Evolutionary conservation across 805 yeast genomes (phyloP).

Genomic region (Pichia thaimueangensis): DNA sequence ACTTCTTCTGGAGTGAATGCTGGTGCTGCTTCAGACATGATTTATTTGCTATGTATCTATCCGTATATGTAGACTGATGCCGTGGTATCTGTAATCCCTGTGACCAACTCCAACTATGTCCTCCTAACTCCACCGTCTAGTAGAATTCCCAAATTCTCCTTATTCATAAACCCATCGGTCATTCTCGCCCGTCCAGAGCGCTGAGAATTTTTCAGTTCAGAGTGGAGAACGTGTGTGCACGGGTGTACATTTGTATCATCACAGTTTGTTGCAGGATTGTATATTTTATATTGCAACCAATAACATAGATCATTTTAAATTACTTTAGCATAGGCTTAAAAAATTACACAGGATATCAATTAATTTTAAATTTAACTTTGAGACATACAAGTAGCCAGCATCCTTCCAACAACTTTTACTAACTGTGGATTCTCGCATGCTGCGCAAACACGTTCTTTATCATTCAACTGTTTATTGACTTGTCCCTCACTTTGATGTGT

Average conservation of each 20-base stretch:
- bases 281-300: too few species aligned
- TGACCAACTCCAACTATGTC: too few species aligned
- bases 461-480: slow-evolving; percentile 93
- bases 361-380: background rate
- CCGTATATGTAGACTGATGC: too few species aligned
- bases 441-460: slow-evolving; percentile 96
- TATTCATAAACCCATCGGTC: too few species aligned
- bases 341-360: background rate
- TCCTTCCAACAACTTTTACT: slow-evolving; percentile 80
- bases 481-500: slow-evolving; percentile 94
- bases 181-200: background rate
- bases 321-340: too few species aligned
- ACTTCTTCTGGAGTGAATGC: slow-evolving; percentile 13
- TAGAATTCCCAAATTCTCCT: too few species aligned
- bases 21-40: slow-evolving; percentile 45
- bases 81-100: too few species aligned
- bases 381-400: slow-evolving; percentile 69
- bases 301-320: too few species aligned
- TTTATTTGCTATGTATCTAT: too few species aligned
- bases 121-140: too few species aligned
- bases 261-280: too few species aligned
- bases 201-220: slow-evolving; percentile 1
- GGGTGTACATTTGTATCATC: too few species aligned
- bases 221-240: background rate
- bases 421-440: slow-evolving; percentile 97